Evolutionary conservation across 192 early-diverging fungal species (phyloP).

Genomic region (Coemansia reversa): DNA sequence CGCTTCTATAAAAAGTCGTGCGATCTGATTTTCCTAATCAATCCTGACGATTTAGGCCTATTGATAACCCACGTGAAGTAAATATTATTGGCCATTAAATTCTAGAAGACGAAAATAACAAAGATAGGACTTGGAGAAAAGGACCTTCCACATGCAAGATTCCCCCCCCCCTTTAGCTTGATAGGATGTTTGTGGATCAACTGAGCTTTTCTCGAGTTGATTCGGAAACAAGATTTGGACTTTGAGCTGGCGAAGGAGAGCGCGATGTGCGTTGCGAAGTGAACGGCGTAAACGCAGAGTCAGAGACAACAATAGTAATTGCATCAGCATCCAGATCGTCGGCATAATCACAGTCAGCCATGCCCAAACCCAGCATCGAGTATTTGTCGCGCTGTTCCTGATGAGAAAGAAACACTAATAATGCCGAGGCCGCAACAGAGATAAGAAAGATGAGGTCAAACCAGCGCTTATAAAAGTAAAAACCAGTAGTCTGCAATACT

Average conservation of each 20-base stretch:
- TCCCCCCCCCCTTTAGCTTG: no score
- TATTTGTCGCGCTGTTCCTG: slow-evolving; percentile 59
- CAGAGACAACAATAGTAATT: slow-evolving; percentile 46
- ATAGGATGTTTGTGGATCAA: slow-evolving; percentile 2
- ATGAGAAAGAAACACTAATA: slow-evolving; percentile 71
- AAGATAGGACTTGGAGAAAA: no score
- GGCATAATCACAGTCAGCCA: slow-evolving; percentile 28
- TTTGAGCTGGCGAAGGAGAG: slow-evolving; percentile 25
- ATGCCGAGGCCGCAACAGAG: slow-evolving; percentile 68
- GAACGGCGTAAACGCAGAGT: slow-evolving; percentile 29
- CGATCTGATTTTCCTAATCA: no score
- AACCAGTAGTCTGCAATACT: slow-evolving; percentile 77
- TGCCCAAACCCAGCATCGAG: slow-evolving; percentile 35
- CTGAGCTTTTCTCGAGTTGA: slow-evolving; percentile 28
- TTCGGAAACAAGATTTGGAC: slow-evolving; percentile 7
- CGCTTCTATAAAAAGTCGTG: no score
- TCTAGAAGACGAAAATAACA: no score
- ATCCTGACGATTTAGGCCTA: no score
- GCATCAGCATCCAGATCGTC: slow-evolving; percentile 42
- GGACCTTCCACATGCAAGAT: no score
- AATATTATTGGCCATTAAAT: no score
- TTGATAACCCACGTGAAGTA: no score
- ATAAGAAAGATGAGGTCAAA: slow-evolving; percentile 91
- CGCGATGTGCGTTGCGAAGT: slow-evolving; percentile 36
- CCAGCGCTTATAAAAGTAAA: slow-evolving; percentile 92